Percentiles rank a stretch among this genome's conserved stretches.
Evolutionary conservation across 495 filamentous ascomycete species (phyloP).

Genomic region (Wilcoxina mikolae): DNA sequence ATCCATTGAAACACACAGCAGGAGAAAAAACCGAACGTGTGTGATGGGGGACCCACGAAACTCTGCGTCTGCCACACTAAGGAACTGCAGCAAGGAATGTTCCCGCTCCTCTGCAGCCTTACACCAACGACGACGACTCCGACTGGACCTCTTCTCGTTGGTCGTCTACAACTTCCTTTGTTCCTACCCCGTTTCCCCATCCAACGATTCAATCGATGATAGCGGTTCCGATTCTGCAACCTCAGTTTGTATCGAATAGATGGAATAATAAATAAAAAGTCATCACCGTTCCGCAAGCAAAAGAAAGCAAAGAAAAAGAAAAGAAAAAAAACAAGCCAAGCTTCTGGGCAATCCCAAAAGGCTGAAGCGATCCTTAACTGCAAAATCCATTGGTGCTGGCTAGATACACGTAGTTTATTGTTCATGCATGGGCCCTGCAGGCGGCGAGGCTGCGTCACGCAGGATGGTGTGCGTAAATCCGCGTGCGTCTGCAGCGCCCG

Average conservation of each 20-base stretch:
- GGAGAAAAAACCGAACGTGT: not conserved
- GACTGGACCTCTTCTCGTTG: not conserved
- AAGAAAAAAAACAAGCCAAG: not conserved
- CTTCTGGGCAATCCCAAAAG: not conserved
- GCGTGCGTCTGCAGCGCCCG: slow-evolving; percentile 32
- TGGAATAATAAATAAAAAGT: no score
- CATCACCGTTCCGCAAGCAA: no score
- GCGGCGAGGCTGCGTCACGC: slow-evolving; percentile 29
- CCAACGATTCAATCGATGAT: not conserved
- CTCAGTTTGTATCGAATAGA: no score
- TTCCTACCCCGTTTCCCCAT: not conserved
- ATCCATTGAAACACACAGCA: not conserved
- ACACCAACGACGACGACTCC: not conserved
- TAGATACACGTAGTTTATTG: slow-evolving; percentile 26
- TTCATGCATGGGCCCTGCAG: slow-evolving; percentile 29
- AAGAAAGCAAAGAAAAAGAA: not conserved
- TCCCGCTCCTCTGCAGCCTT: slow-evolving; percentile 10
- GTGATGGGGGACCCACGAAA: not conserved
- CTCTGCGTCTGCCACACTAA: slow-evolving; percentile 4
- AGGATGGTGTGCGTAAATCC: slow-evolving; percentile 29
- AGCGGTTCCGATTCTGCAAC: slow-evolving; percentile 5
- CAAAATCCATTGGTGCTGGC: slow-evolving; percentile 29
- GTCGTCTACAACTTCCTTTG: slow-evolving; percentile 1
- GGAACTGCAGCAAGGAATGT: slow-evolving; percentile 2
- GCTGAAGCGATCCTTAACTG: slow-evolving; percentile 16